Conservation (phyloP, 495 filamentous ascomycete species). For the Neurospora cerealis region DNA sequence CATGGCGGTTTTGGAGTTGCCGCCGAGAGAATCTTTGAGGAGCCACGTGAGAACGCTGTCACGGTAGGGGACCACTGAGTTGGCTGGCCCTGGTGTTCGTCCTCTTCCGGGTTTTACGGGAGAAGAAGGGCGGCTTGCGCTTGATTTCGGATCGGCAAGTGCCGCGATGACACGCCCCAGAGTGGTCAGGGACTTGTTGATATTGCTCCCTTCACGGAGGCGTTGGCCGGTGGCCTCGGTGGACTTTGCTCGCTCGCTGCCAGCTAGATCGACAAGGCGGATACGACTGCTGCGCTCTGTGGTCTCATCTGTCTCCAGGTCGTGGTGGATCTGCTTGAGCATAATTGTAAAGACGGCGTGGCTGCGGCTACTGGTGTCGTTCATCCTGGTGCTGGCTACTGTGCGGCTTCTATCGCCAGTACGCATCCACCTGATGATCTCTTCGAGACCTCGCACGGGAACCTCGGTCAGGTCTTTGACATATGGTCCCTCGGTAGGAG, state of each 20-base stretch:
- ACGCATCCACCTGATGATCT: constrained; percentile 85
- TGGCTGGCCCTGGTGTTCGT: constrained; percentile 15
- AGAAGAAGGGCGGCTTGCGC: constrained; percentile 27
- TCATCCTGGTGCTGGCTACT: constrained; percentile 97
- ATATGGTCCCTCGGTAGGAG: constrained; percentile 91
- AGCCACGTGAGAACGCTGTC: constrained; percentile 98
- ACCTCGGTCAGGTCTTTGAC: constrained; percentile 93
- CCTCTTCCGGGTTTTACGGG: background rate
- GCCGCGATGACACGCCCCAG: constrained; percentile 96
- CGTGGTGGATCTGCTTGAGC: constrained; percentile 88
- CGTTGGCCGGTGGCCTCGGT: constrained; percentile 90
- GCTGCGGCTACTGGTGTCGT: constrained; percentile 87
- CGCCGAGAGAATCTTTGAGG: constrained; percentile 87
- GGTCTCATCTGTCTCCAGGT: constrained; percentile 87
- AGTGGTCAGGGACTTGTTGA: constrained; percentile 97
- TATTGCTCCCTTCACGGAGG: constrained; percentile 89
- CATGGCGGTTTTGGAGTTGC: constrained; percentile 97
- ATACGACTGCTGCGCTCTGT: constrained; percentile 91
- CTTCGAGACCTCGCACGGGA: constrained; percentile 68
- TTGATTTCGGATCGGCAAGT: constrained; percentile 64
- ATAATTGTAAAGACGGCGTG: constrained; percentile 98
- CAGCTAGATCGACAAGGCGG: constrained; percentile 89
- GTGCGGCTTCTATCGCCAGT: constrained; percentile 82
- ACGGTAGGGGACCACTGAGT: constrained; percentile 81
- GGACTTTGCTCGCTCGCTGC: constrained; percentile 87